A percentile compares a stretch with the other conserved stretches of the same genome.
Conservation (phyloP, 805 yeast genomes). For the Pichia paraexigua region DNA sequence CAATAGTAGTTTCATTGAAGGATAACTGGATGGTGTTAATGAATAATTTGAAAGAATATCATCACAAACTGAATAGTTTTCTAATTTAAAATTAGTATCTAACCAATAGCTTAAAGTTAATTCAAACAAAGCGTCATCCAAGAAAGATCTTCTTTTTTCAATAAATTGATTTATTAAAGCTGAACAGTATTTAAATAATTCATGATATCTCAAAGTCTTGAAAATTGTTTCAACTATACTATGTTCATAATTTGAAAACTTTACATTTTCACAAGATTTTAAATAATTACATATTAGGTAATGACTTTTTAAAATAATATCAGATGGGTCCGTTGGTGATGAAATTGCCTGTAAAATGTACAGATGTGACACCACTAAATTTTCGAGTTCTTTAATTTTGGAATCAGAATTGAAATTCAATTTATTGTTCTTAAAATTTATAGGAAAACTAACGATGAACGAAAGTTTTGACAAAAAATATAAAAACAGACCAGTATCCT, state of each 20-base stretch:
- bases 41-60: neutral
- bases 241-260: conserved; percentile 23
- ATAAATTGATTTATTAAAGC: conserved; percentile 11
- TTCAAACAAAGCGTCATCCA: neutral
- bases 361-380: conserved; percentile 20
- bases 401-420: conserved; percentile 15
- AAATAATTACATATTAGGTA: neutral
- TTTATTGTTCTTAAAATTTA: conserved; percentile 16
- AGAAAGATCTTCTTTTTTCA: neutral
- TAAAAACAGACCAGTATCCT: conserved; percentile 25
- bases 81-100: neutral
- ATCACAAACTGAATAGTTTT: neutral
- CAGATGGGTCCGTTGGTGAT: neutral
- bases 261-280: neutral
- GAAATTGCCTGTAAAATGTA: conserved; percentile 16
- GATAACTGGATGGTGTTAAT: neutral
- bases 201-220: conserved; percentile 20
- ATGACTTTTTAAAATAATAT: conserved; percentile 1
- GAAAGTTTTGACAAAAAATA: conserved; percentile 25
- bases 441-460: conserved; percentile 18
- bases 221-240: conserved; percentile 23
- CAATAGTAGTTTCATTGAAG: neutral
- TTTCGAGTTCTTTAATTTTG: conserved; percentile 4
- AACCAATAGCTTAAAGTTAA: neutral
- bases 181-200: conserved; percentile 11